Base-by-base conservation (phyloP, 495 filamentous ascomycete species). In the Sordaria brevicollis region DNA sequence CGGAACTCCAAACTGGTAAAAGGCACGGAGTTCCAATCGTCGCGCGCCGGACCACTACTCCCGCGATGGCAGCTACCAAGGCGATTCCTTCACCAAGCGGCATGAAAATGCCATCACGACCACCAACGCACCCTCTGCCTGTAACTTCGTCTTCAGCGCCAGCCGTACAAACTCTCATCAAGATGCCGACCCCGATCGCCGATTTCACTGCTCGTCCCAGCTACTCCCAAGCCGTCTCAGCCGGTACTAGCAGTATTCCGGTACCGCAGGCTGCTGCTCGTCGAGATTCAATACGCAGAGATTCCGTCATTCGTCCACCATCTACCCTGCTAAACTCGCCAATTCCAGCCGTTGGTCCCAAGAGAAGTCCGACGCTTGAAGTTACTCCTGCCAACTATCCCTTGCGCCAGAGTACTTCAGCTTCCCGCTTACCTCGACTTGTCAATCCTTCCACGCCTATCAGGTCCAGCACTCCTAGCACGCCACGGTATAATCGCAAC, bases 401-500 rank as follows among this genome's bases (percentile, higher is more conserved):
- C 1, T 57, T 79, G 35, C 75, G 76, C 1, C 74, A 76, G 9
- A 73, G 76, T 38, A 73, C 49, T 41, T 79, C 78, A 6, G 76
- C 68, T 62, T 79, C 78, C 29, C 74, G 74, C 25, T 62, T 79
- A 6, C 78, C 78, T 3, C 73, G 68, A 1, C 70, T 75, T 10
- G 71, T 77, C 39, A 77, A 77, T 54, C 75, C 76, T 10, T 65
- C 74, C 17, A 78, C 76, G 0, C 78, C 78, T 5, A 77, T 76
- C 35, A 72, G 78, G 2, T 73, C 77, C 17, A 71, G 57, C 65
- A 79, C 78, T 0, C 78, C 78, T 2, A 68, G 37, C 17, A 57
- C 49, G 19, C 49, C 49, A 15, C 49, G 49, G 13, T 68, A 75
- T 33, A 65, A 73, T 66, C 76, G 74, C n/a, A 77, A 80, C 41